Percentiles rank a stretch among this genome's conserved stretches.
Conservation (phyloP, 2,329 filamentous ascomycete genomes). For the Penicillium italicum region DNA sequence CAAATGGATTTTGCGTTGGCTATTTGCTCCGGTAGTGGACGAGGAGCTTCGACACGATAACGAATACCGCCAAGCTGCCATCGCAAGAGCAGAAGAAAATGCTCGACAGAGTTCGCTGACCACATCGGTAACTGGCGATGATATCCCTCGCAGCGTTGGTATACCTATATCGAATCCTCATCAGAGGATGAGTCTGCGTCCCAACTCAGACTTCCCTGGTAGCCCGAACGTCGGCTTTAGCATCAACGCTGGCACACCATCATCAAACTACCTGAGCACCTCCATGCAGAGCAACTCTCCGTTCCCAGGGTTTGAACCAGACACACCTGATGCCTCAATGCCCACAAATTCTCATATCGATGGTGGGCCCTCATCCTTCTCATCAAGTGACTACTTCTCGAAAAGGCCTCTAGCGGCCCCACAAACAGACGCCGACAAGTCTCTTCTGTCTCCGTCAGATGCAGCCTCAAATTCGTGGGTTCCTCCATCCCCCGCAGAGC, state of each 20-base stretch:
- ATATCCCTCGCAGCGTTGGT: slow-evolving; percentile 26
- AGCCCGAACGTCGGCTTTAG: slow-evolving; percentile 67
- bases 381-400: slow-evolving; percentile 71
- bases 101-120: slow-evolving; percentile 54
- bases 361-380: slow-evolving; percentile 50
- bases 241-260: slow-evolving; percentile 64
- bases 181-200: slow-evolving; percentile 55
- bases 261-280: slow-evolving; percentile 30
- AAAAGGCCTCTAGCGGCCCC: slow-evolving; percentile 47
- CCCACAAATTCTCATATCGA: slow-evolving; percentile 51
- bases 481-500: slow-evolving; percentile 52
- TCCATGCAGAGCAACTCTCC: slow-evolving; percentile 33
- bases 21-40: slow-evolving; percentile 84
- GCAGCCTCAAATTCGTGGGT: slow-evolving; percentile 42
- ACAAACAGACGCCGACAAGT: slow-evolving; percentile 45
- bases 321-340: slow-evolving; percentile 38
- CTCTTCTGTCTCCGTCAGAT: slow-evolving; percentile 47
- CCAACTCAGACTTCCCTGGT: slow-evolving; percentile 57
- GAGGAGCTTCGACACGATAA: slow-evolving; percentile 85
- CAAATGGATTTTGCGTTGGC: slow-evolving; percentile 90
- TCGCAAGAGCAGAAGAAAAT: slow-evolving; percentile 60
- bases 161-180: slow-evolving; percentile 36
- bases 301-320: slow-evolving; percentile 26
- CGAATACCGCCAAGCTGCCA: slow-evolving; percentile 64
- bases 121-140: slow-evolving; percentile 59